These are phyloP conservation scores for Crithidia brevicula DNA, from an alignment of 208 protist genomes.

Conservation along the genomic window DNA sequence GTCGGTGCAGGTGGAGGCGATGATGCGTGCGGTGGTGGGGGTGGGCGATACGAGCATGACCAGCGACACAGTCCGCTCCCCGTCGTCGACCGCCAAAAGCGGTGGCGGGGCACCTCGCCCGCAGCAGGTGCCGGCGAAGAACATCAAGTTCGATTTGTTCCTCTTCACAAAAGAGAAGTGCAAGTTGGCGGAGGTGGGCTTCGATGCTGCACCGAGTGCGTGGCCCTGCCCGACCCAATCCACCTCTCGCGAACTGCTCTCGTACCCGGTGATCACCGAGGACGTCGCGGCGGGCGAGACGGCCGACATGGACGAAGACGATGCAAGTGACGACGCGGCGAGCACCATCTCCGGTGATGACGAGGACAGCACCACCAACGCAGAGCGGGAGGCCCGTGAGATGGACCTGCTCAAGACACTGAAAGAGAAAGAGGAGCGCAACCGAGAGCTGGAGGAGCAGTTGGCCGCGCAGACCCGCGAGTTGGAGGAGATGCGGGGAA, in stretches of 20 bases:
- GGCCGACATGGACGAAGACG: conserved; percentile 54
- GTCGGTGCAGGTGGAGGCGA: conserved; percentile 75
- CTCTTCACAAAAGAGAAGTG: conserved; percentile 80
- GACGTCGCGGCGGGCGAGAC: conserved; percentile 51
- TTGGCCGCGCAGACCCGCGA: conserved; percentile 58
- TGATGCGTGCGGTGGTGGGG: conserved; percentile 56
- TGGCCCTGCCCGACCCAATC: conserved; percentile 70
- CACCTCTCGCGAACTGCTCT: conserved; percentile 65
- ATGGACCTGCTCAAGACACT: conserved; percentile 55
- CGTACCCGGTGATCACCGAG: conserved; percentile 63
- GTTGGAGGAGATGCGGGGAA: conserved; percentile 38
- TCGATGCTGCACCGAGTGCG: conserved; percentile 70
- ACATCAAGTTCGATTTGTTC: conserved; percentile 79
- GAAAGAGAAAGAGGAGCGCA: conserved; percentile 60
- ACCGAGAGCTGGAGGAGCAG: conserved; percentile 47
- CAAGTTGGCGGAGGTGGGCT: conserved; percentile 63
- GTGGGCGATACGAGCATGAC: not conserved
- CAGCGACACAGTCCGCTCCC: not conserved
- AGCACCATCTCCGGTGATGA: conserved; percentile 41
- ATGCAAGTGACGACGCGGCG: conserved; percentile 37
- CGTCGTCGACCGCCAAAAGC: not conserved
- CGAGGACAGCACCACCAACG: conserved; percentile 25
- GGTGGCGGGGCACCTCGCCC: not conserved
- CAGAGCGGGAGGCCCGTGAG: conserved; percentile 35
- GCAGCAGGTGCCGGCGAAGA: conserved; percentile 60